A percentile compares a stretch with the other conserved stretches of the same genome.
Evolutionary conservation across 305 asterid species (phyloP).

Genomic region (Fraxinus platypoda): DNA sequence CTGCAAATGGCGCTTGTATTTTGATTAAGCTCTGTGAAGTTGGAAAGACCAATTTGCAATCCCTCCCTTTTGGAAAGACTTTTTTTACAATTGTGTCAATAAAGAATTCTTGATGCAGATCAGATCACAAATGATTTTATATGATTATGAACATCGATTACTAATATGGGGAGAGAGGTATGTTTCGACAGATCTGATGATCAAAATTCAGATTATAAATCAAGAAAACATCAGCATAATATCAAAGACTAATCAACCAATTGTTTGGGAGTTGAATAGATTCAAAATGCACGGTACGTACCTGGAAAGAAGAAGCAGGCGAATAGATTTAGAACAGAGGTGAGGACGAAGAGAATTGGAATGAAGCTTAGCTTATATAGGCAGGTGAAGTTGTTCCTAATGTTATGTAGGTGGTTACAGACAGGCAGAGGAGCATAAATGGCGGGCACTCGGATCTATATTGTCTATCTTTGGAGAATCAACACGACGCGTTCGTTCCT

Average conservation of each 20-base stretch:
- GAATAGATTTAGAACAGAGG: not conserved
- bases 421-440: slow-evolving; percentile 1
- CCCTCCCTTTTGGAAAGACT: not conserved
- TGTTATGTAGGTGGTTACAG: not conserved
- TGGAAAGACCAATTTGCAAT: not conserved
- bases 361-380: slow-evolving; percentile 17
- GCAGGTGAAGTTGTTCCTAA: slow-evolving; percentile 6
- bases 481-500: not conserved
- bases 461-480: not conserved
- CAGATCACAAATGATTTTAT: not conserved
- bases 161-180: not conserved
- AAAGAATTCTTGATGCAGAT: not conserved
- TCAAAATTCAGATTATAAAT: not conserved
- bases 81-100: not conserved
- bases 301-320: not conserved
- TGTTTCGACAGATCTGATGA: not conserved
- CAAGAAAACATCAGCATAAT: not conserved
- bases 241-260: not conserved
- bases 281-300: not conserved
- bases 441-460: slow-evolving; percentile 21
- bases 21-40: not conserved
- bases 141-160: not conserved
- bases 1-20: not conserved
- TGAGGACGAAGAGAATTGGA: slow-evolving; percentile 1
- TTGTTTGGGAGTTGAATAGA: not conserved